Evolutionary conservation across 352 stramenopile genomes (phyloP), one percentile per base, ranked within the genome.

Genomic region (Stramenopiles sp.): DNA sequence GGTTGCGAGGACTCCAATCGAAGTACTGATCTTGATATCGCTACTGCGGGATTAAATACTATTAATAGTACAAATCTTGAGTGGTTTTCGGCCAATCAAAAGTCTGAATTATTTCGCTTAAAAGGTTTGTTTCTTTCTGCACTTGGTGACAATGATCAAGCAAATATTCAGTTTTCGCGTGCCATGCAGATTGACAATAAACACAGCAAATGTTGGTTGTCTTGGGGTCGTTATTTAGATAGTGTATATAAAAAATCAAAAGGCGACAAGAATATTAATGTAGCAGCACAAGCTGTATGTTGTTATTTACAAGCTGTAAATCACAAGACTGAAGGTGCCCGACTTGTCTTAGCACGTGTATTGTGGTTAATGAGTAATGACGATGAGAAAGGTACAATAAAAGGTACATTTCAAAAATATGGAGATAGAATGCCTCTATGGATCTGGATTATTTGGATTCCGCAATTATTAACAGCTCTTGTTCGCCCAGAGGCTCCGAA

Each of bases 181-280:
- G 71, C 68, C 23, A 51, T 87, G 21, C 67, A 84, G 48, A 69
- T 86, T 47, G 81, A 64, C 23, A 64, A 75, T 47, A 76, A 60
- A 43, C 83, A 79, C 36, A 71, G 65, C 36, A 86, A 87, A 43
- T 70, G 66, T n/a, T 87, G 71, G 71, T 57, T 84, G n/a, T 77
- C 64, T 12, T 87, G 71, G 71, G 71, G 69, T n/a, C 61, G 74
- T 40, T 81, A 76, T 44, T 77, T 67, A 45, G n/a, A n/a, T n/a
- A n/a, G n/a, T n/a, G n/a, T n/a, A n/a, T n/a, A n/a, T n/a, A n/a
- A n/a, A n/a, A n/a, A n/a, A n/a, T n/a, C n/a, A n/a, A n/a, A n/a
- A n/a, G n/a, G n/a, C n/a, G n/a, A n/a, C n/a, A n/a, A n/a, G n/a
- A n/a, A n/a, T n/a, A n/a, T n/a, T n/a, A n/a, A n/a, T n/a, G n/a